A percentile compares a stretch with the other conserved stretches of the same genome.
These are phyloP conservation scores for Termitomyces sp. DNA, from an alignment of 768 basidiomycete genomes.

Conservation along the genomic window DNA sequence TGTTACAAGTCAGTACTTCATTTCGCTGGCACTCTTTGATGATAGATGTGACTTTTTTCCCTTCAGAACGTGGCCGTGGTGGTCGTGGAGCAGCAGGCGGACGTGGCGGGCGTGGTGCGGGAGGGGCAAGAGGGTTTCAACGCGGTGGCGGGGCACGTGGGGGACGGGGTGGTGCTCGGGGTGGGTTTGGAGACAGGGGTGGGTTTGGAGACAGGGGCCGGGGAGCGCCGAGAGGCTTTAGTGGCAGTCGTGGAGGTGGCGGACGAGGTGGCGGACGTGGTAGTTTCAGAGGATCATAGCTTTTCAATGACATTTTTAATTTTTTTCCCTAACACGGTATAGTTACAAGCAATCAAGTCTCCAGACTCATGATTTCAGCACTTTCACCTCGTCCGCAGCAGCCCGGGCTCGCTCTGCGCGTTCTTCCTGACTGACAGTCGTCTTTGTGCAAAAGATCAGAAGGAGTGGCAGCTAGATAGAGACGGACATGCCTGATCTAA, in stretches of 20 bases:
- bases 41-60: slow-evolving; percentile 2
- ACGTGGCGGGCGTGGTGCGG: slow-evolving; percentile 26
- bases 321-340: not conserved
- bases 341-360: not conserved
- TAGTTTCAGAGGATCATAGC: slow-evolving; percentile 45
- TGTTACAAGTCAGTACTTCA: slow-evolving; percentile 37
- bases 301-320: not conserved
- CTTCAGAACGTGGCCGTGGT: slow-evolving; percentile 34
- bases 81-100: slow-evolving; percentile 34
- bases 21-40: slow-evolving; percentile 1
- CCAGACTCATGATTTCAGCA: slow-evolving; percentile 34
- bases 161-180: slow-evolving; percentile 33
- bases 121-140: slow-evolving; percentile 40
- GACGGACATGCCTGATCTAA: slow-evolving; percentile 41
- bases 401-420: slow-evolving; percentile 41
- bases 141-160: slow-evolving; percentile 40
- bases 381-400: slow-evolving; percentile 44
- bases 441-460: slow-evolving; percentile 23
- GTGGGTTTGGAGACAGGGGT: slow-evolving; percentile 25
- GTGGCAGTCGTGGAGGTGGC: slow-evolving; percentile 16
- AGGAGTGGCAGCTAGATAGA: not conserved
- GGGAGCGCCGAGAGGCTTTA: slow-evolving; percentile 15
- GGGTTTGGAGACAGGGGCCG: slow-evolving; percentile 27
- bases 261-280: slow-evolving; percentile 6
- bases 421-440: slow-evolving; percentile 41